Base-by-base conservation (phyloP, 768 basidiomycete genomes). In the Mycena chlorophos region DNA sequence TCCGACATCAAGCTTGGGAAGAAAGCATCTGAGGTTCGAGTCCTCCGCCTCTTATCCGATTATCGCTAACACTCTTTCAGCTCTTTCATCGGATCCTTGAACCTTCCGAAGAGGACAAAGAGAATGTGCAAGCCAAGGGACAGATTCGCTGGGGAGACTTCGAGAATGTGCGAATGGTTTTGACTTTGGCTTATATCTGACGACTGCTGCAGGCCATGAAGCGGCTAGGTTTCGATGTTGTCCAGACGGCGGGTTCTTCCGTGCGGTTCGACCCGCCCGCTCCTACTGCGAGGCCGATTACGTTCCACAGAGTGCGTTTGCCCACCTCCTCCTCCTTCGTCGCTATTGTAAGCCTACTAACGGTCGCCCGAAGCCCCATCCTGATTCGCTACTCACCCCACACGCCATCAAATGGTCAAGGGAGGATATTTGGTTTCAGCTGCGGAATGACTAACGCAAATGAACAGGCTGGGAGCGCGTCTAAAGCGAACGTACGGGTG, bases 111-210 rank as follows among this genome's bases (percentile, higher is more conserved):
- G 52, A 54, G 20, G 56, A 55, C 3, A 55, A 48, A 2, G 50
- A 51, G 27, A 40, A 39, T 51, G 31, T 37, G n/a, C 34, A 14
- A 17, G 50, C 37, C 8, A 51, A 39, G 39, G 37, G 50, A 22
- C n/a, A 26, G 26, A 23, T 64, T 10, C 61, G 63, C 25, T 64
- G 63, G 63, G 63, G 58, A 2, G 63, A 62, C 31, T 64, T 64
- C 38, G 63, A 64, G 25, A 51, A 37, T 37, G 31, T 26, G 19
- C 5, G 16, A 27, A 17, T 31, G 16, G 20, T 6, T 17, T 16
- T 8, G 12, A 14, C 31, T 10, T 19, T 38, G 5, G 16, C 19
- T 37, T 39, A 14, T 25, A 26, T 38, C 6, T 51, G 25, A 22
- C 50, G 16, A n/a, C 19, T 53, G 14, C 5, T 39, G 13, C 17